Conservation (phyloP, 495 filamentous ascomycete genomes). For the Podospora sp. region DNA sequence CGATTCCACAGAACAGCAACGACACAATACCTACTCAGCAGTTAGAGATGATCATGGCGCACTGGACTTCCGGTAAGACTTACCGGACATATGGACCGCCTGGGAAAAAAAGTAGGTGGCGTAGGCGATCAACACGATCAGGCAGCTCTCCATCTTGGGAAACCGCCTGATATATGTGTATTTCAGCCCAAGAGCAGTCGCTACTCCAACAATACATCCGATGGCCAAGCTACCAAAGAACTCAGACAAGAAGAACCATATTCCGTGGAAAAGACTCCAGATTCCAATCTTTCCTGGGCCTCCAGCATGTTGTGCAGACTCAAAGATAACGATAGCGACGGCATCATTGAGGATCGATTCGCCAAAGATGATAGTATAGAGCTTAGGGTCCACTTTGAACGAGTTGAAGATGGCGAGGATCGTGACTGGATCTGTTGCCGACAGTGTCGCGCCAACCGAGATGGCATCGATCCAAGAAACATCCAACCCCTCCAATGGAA, state of each 20-base stretch:
- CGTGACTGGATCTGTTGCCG: conserved; percentile 94
- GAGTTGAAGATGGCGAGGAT: conserved; percentile 98
- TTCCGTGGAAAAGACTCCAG: conserved; percentile 80
- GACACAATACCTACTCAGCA: conserved; percentile 83
- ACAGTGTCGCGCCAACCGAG: conserved; percentile 92
- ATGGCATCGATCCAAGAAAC: conserved; percentile 93
- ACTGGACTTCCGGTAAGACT: conserved; percentile 27
- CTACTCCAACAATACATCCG: conserved; percentile 82
- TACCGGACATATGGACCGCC: conserved; percentile 91
- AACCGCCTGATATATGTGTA: conserved; percentile 89
- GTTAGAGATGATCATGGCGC: conserved; percentile 16
- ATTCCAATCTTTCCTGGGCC: conserved; percentile 64
- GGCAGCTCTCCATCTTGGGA: conserved; percentile 94
- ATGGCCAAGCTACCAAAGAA: conserved; percentile 95
- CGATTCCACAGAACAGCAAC: conserved; percentile 95
- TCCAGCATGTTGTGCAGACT: conserved; percentile 85
- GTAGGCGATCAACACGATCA: conserved; percentile 92
- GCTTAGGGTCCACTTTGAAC: conserved; percentile 97
- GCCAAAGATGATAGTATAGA: conserved; percentile 97
- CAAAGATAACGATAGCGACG: conserved; percentile 96
- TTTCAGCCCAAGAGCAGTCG: conserved; percentile 84
- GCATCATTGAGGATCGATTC: conserved; percentile 98
- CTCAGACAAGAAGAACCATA: conserved; percentile 91
- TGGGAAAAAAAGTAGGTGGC: conserved; percentile 97
- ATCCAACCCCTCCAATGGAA: conserved; percentile 80